Evolutionary conservation across 345 rosid genomes (phyloP).

Genomic region (Sisymbrium altissimum): DNA sequence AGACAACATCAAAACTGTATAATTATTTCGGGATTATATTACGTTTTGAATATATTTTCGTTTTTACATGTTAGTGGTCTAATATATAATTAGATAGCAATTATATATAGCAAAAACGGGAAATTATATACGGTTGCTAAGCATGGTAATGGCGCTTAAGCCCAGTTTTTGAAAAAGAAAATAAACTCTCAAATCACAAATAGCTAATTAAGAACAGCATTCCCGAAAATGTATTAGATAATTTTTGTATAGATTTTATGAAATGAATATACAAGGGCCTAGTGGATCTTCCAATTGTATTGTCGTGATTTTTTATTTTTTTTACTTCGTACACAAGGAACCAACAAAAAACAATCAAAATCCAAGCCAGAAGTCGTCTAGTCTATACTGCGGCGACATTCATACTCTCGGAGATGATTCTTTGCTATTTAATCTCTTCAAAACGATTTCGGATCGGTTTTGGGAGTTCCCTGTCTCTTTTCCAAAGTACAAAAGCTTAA

Average conservation of each 20-base stretch:
- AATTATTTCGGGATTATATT: too few relatives aligned
- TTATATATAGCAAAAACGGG: too few relatives aligned
- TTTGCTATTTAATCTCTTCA: slow-evolving; percentile 2
- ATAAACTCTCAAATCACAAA: not conserved
- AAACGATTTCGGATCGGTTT: not conserved
- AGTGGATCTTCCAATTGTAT: not conserved
- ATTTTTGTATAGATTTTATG: not conserved
- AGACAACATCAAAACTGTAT: too few relatives aligned
- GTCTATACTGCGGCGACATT: not conserved
- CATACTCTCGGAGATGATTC: not conserved
- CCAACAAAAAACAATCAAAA: not conserved
- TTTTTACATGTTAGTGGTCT: too few relatives aligned
- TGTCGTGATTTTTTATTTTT: not conserved
- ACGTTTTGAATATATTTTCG: too few relatives aligned
- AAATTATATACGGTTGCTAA: too few relatives aligned
- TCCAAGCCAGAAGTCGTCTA: not conserved
- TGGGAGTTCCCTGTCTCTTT: not conserved
- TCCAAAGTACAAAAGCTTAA: slow-evolving; percentile 30
- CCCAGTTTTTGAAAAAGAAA: too few relatives aligned
- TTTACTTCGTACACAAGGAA: slow-evolving; percentile 18
- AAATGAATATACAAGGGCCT: not conserved
- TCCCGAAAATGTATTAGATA: not conserved
- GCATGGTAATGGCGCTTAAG: too few relatives aligned
- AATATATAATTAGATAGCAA: too few relatives aligned
- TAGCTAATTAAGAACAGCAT: not conserved